phyloP scores from a whole-genome alignment of 108 stramenopile genomes.

The Discostella stelligeroides region DNA sequence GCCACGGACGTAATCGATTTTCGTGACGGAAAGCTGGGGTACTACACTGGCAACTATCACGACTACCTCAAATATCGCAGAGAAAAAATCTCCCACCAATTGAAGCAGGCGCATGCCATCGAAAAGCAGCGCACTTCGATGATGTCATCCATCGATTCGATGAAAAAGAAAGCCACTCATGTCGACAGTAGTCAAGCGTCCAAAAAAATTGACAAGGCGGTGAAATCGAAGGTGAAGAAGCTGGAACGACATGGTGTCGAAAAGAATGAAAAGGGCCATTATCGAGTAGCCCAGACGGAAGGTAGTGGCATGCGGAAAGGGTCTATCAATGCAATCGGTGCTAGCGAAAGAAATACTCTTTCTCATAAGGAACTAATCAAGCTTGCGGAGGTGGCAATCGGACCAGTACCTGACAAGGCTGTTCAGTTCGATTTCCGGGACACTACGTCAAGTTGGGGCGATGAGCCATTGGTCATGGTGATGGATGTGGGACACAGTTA shows the following conservation, averaged over 20 bases:
- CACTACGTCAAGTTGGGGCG: constrained; percentile 60
- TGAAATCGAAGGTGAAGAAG: constrained; percentile 66
- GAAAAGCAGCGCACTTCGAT: constrained; percentile 68
- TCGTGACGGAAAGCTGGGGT: constrained; percentile 66
- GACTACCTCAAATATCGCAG: constrained; percentile 63
- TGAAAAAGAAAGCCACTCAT: constrained; percentile 62
- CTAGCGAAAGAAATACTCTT: constrained; percentile 49
- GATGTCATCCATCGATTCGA: constrained; percentile 63
- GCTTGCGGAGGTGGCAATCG: constrained; percentile 35
- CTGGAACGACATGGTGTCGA: constrained; percentile 73
- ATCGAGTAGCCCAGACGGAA: constrained; percentile 61
- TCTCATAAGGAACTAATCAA: constrained; percentile 59
- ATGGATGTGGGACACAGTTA: constrained; percentile 68
- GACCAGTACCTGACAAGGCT: constrained; percentile 73
- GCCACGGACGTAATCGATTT: constrained; percentile 91
- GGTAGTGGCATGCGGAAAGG: constrained; percentile 58
- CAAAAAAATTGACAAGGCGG: constrained; percentile 55
- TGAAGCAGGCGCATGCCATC: constrained; percentile 55
- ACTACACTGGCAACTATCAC: constrained; percentile 93
- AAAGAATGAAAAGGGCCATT: constrained; percentile 63
- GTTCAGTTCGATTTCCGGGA: constrained; percentile 74
- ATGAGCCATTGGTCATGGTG: constrained; percentile 68
- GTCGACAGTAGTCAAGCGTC: constrained; percentile 47
- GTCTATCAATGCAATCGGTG: constrained; percentile 59
- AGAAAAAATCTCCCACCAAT: constrained; percentile 59